phyloP scores from a whole-genome alignment of 768 basidiomycete genomes.

The Fibroporia radiculosa region DNA sequence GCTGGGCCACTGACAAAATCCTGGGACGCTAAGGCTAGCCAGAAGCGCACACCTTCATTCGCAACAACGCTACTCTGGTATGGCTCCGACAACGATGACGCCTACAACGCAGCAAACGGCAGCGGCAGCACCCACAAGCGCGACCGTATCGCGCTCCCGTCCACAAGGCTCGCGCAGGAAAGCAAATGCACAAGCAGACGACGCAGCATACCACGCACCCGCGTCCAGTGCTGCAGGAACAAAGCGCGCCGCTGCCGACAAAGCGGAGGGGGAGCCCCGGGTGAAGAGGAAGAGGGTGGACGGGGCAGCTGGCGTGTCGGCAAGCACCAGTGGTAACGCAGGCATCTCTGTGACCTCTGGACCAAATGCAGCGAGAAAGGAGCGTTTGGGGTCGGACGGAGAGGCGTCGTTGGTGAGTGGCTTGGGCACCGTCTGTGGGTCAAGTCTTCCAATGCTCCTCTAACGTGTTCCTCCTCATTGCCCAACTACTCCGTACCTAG shows the following conservation, averaged over 20 bases:
- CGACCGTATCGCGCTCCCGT: slow-evolving; percentile 2
- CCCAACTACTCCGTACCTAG: slow-evolving; percentile 30
- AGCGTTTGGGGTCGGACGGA: slow-evolving; percentile 9
- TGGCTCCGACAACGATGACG: neutral
- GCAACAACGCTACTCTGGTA: too few relatives aligned
- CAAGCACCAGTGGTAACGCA: slow-evolving; percentile 17
- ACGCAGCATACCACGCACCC: slow-evolving; percentile 52
- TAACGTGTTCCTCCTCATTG: neutral
- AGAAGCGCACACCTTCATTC: too few relatives aligned
- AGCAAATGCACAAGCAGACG: slow-evolving; percentile 39
- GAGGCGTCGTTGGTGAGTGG: slow-evolving; percentile 19
- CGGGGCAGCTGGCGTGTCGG: slow-evolving; percentile 17
- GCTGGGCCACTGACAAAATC: too few relatives aligned
- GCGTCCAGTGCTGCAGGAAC: slow-evolving; percentile 24
- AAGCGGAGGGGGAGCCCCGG: slow-evolving; percentile 66
- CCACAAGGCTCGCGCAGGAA: slow-evolving; percentile 23
- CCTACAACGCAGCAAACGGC: neutral
- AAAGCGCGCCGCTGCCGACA: slow-evolving; percentile 62
- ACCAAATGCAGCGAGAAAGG: slow-evolving; percentile 6
- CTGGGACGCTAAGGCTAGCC: too few relatives aligned
- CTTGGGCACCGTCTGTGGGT: neutral
- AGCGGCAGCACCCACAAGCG: neutral
- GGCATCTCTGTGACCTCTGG: slow-evolving; percentile 10
- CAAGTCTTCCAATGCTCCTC: neutral
- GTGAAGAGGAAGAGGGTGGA: slow-evolving; percentile 69